A percentile compares a stretch with the other conserved stretches of the same genome.
Conservation (phyloP, 2,329 filamentous ascomycete genomes). For the Fusarium longipes region DNA sequence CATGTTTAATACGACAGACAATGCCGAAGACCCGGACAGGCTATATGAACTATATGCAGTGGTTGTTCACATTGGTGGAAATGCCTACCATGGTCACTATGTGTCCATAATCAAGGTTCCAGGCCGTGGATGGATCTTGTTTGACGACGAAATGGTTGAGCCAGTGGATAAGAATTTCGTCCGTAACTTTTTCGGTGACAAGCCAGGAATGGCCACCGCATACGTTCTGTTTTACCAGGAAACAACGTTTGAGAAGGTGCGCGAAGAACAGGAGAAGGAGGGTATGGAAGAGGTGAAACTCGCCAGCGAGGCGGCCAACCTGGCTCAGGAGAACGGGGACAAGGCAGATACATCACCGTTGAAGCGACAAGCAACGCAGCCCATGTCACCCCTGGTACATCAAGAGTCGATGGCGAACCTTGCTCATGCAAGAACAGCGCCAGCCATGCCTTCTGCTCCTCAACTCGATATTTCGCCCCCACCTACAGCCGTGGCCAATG, state of each 20-base stretch:
- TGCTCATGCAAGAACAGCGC: conserved; percentile 74
- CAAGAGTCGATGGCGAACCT: conserved; percentile 67
- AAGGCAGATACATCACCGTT: conserved; percentile 58
- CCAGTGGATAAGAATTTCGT: conserved; percentile 97
- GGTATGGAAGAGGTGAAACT: conserved; percentile 71
- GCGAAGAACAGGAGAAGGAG: conserved; percentile 86
- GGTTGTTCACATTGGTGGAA: conserved; percentile 95
- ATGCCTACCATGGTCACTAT: conserved; percentile 97
- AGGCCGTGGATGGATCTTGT: conserved; percentile 93
- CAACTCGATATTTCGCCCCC: conserved; percentile 32
- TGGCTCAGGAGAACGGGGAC: conserved; percentile 62
- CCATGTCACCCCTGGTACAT: conserved; percentile 58
- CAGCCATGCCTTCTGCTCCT: conserved; percentile 49
- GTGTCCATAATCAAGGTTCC: conserved; percentile 98
- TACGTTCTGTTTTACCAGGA: conserved; percentile 99
- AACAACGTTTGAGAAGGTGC: conserved; percentile 74
- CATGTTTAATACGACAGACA: conserved; percentile 97
- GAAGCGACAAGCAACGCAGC: conserved; percentile 63
- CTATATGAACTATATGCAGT: conserved; percentile 97
- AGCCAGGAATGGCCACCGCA: conserved; percentile 88
- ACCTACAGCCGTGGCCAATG: conserved; percentile 30
- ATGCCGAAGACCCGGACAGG: conserved; percentile 91
- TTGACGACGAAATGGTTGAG: conserved; percentile 98
- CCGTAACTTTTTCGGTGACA: conserved; percentile 96
- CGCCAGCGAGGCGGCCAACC: conserved; percentile 66